These are phyloP conservation scores for Cladosporium sp. DNA, from an alignment of 2,329 filamentous ascomycete species.

Conservation along the genomic window DNA sequence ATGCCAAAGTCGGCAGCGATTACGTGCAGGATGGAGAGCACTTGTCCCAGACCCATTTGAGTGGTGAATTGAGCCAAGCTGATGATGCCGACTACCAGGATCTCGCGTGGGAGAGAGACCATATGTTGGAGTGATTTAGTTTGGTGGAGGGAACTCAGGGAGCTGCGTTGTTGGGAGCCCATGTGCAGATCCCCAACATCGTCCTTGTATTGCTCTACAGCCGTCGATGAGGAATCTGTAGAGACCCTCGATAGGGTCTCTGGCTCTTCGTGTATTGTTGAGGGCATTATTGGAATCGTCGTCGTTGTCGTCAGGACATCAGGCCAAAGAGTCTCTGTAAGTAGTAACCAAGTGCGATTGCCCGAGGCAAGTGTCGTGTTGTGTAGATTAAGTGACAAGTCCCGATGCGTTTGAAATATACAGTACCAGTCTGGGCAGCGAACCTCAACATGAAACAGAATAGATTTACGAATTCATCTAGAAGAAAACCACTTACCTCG, in stretches of 20 bases:
- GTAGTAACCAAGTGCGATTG: neutral
- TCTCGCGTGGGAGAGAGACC: slow-evolving; percentile 35
- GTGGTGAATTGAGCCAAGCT: slow-evolving; percentile 36
- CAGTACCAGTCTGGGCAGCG: neutral
- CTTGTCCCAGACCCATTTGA: slow-evolving; percentile 33
- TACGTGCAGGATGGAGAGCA: slow-evolving; percentile 30
- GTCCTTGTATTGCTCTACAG: neutral
- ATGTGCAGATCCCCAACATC: neutral
- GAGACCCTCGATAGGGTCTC: slow-evolving; percentile 6
- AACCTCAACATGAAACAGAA: neutral
- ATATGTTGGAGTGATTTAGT: slow-evolving; percentile 31
- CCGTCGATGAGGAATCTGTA: slow-evolving; percentile 5
- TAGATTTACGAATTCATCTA: neutral
- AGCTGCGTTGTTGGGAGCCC: neutral
- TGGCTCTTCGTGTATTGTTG: slow-evolving; percentile 2
- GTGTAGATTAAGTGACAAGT: neutral
- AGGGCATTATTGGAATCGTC: neutral
- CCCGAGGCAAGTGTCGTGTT: neutral
- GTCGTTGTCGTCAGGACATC: neutral
- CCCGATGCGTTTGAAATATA: neutral
- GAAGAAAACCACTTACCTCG: neutral
- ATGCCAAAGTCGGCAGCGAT: slow-evolving; percentile 38
- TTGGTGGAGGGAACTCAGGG: slow-evolving; percentile 5
- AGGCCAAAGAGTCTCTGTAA: neutral
- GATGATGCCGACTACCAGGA: slow-evolving; percentile 35